phyloP scores from a whole-genome alignment of 371 early-diverging fungal genomes.

The Apophysomyces ossiformis region DNA sequence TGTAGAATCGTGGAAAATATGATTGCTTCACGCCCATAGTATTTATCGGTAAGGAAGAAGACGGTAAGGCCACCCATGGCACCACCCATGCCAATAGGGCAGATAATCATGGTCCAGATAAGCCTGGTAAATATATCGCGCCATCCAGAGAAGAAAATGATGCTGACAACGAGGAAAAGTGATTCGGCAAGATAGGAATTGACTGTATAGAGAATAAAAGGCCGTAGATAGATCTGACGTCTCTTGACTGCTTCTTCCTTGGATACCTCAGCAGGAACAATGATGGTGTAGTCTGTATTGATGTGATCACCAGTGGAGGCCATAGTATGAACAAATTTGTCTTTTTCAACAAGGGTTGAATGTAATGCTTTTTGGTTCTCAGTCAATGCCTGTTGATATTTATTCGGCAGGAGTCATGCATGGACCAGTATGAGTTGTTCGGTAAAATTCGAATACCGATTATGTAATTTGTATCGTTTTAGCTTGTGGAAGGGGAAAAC shows the following conservation, averaged over 20 bases:
- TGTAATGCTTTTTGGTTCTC: too few species aligned
- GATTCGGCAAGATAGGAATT: conserved; percentile 13
- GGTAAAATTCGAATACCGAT: too few species aligned
- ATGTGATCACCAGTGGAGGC: background rate
- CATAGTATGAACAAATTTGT: background rate
- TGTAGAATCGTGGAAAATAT: conserved; percentile 13
- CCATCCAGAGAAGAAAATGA: conserved; percentile 14
- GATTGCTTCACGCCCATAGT: conserved; percentile 7
- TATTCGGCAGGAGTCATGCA: too few species aligned
- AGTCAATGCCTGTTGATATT: too few species aligned
- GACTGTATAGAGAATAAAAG: conserved; percentile 18
- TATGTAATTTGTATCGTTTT: too few species aligned
- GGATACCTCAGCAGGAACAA: conserved; percentile 15
- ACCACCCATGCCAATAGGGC: conserved; percentile 18
- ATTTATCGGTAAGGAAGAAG: conserved; percentile 18
- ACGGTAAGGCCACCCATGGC: conserved; percentile 14
- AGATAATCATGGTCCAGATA: conserved; percentile 19
- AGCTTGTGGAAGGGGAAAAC: too few species aligned
- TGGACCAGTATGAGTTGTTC: too few species aligned
- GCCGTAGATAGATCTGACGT: conserved; percentile 13
- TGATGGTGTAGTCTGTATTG: conserved; percentile 5
- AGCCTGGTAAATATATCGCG: conserved; percentile 13
- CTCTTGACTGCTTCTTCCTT: conserved; percentile 17
- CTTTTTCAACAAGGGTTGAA: too few species aligned
- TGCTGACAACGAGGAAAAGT: conserved; percentile 11